Base-by-base conservation (phyloP, 1,284 basidiomycete genomes). In the Mycosarcoma mackinlayi region DNA sequence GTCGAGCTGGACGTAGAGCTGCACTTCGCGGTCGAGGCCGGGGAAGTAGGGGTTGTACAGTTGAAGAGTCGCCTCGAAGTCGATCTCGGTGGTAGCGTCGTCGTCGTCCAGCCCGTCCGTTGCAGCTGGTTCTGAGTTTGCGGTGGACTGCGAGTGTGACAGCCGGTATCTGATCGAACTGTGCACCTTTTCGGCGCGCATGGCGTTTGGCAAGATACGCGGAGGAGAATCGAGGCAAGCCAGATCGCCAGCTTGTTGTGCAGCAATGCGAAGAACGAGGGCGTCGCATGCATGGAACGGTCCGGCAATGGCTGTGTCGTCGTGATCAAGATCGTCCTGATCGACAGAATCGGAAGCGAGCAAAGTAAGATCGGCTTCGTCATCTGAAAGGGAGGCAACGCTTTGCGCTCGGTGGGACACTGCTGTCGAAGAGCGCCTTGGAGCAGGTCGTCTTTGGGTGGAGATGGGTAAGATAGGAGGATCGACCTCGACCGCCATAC, bases 401-500 rank as follows among this genome's bases (percentile, higher is more conserved):
- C 55, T 61, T 40, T 27, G 41, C 9, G 55, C 31, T 37, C 46
- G 51, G 34, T 30, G 51, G 9, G 47, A 27, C 16, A 52, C 54
- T 13, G 31, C 42, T 14, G 52, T 19, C 1, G 56, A 56, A 11
- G 38, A 41, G 4, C 42, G 33, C 24, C 46, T 50, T 13, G 27
- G 41, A 1, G 33, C 16, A 1, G 57, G 35, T 21, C 30, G 51
- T 19, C 51, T 55, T 6, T 34, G 39, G n/a, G 27, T 21, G 1
- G 54, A 51, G 5, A 64, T 19, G 2, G 61, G 57, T n/a, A 58
- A 42, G 41, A 67, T 53, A 1, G 58, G 56, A 19, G 69, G 64
- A 42, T 67, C 64, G 25, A 67, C 55, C 24, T 72, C 69, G 24
- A 72, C 69, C 7, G 51, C 56, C 25, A 71, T 55, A n/a, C 55